These are phyloP conservation scores for Diplodia intermedia DNA, from an alignment of 2,329 filamentous ascomycete species.

Conservation along the genomic window DNA sequence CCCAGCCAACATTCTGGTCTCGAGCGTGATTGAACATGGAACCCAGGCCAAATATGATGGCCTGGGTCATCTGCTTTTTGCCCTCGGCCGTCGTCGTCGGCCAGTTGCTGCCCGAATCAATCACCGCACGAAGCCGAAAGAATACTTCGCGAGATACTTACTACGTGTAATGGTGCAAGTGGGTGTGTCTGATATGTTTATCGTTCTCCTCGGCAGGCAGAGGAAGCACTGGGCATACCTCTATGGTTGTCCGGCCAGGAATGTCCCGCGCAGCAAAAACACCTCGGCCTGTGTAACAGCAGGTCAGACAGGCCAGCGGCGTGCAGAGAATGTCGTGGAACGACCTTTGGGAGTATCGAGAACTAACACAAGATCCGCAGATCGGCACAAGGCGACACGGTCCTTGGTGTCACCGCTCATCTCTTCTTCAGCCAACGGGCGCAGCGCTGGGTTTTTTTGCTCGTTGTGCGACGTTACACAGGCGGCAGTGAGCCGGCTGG, in stretches of 20 bases:
- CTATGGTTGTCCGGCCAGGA: conserved; percentile 57
- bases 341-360: conserved; percentile 61
- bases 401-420: conserved; percentile 34
- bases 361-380: conserved; percentile 52
- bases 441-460: background rate
- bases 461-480: conserved; percentile 7
- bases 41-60: conserved; percentile 62
- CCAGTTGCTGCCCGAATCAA: conserved; percentile 51
- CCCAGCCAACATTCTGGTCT: conserved; percentile 64
- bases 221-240: conserved; percentile 61
- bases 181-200: conserved; percentile 58
- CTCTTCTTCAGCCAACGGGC: conserved; percentile 19
- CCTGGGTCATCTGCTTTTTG: conserved; percentile 54
- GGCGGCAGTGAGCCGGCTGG: conserved; percentile 16
- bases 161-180: conserved; percentile 65
- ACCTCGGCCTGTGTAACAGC: conserved; percentile 55
- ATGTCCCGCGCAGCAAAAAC: conserved; percentile 59
- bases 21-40: conserved; percentile 66
- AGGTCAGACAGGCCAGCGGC: conserved; percentile 21
- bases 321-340: background rate
- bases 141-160: conserved; percentile 40
- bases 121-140: conserved; percentile 30
- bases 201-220: conserved; percentile 57
- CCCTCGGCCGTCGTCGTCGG: conserved; percentile 40
- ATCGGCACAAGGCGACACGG: conserved; percentile 49